Conservation (phyloP, 1,139 yeast species). For the Blastobotrys indianensis region DNA sequence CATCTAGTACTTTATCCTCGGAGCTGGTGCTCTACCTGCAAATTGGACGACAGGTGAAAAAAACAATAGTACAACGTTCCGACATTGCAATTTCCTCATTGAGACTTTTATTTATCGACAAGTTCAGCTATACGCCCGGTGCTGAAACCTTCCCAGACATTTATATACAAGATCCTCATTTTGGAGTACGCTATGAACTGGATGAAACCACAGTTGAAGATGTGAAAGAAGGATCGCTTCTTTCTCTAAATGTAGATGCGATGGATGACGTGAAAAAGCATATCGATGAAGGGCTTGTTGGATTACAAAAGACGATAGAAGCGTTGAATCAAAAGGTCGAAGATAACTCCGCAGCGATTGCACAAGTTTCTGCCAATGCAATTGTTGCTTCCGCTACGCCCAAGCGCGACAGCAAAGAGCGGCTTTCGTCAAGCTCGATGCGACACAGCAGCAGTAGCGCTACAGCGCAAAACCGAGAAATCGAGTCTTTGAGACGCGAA, state of each 20-base stretch:
- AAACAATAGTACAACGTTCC: conserved; percentile 47
- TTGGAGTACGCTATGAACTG: conserved; percentile 66
- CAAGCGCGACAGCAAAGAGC: not conserved
- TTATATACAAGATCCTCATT: conserved; percentile 58
- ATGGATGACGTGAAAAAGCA: conserved; percentile 32
- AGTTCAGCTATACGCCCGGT: conserved; percentile 72
- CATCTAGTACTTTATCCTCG: not conserved
- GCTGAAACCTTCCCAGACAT: conserved; percentile 76
- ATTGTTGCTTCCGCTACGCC: not conserved
- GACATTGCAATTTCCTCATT: conserved; percentile 54
- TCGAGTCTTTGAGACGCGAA: conserved; percentile 44
- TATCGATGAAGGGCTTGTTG: conserved; percentile 31
- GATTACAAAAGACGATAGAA: conserved; percentile 29
- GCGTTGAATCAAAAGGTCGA: conserved; percentile 36
- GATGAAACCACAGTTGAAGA: conserved; percentile 64
- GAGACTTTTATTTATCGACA: conserved; percentile 74
- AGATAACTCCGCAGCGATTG: conserved; percentile 21
- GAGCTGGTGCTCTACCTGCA: conserved; percentile 44
- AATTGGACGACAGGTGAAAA: conserved; percentile 57
- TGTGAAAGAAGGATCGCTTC: conserved; percentile 52
- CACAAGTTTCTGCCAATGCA: conserved; percentile 7
- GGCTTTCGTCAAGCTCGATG: conserved; percentile 3
- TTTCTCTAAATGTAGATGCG: conserved; percentile 47
- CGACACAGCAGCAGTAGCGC: conserved; percentile 1
- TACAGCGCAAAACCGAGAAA: conserved; percentile 9